Evolutionary conservation across 345 rosid genomes (phyloP).

Genomic region (Alliaria petiolata): DNA sequence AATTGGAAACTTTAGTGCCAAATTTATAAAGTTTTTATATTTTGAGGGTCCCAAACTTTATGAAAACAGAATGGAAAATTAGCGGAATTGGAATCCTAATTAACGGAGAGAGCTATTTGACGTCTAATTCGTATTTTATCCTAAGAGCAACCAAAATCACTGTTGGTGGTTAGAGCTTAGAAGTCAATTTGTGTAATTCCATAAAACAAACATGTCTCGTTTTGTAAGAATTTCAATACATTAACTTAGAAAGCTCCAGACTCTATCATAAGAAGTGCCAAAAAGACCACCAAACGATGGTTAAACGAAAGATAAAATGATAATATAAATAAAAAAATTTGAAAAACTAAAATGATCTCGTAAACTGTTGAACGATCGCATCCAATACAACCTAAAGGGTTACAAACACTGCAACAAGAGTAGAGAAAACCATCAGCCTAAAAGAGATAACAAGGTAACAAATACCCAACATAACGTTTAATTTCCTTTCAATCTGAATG

Average conservation of each 20-base stretch:
- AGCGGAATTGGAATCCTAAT: conserved; percentile 5
- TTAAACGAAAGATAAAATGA: too few relatives aligned
- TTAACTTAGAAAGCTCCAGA: too few relatives aligned
- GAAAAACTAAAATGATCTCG: neutral
- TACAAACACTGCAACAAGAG: neutral
- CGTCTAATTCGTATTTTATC: neutral
- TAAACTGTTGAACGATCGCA: neutral
- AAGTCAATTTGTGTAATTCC: conserved; percentile 18
- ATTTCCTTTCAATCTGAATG: neutral
- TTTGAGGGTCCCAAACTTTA: conserved; percentile 28
- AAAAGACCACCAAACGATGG: too few relatives aligned
- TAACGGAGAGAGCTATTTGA: conserved; percentile 11
- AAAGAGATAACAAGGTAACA: neutral
- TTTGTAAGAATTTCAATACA: neutral
- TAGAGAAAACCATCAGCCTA: neutral
- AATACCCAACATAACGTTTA: neutral
- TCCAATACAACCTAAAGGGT: neutral
- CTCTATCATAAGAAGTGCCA: too few relatives aligned
- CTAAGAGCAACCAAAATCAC: neutral
- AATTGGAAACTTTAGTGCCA: conserved; percentile 12
- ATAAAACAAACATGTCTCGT: conserved; percentile 6
- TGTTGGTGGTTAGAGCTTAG: conserved; percentile 4
- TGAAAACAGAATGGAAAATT: neutral
- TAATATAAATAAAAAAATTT: too few relatives aligned
- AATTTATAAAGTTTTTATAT: neutral